These are phyloP conservation scores for Fusarium concolor DNA, from an alignment of 2,329 filamentous ascomycete species.

Conservation along the genomic window DNA sequence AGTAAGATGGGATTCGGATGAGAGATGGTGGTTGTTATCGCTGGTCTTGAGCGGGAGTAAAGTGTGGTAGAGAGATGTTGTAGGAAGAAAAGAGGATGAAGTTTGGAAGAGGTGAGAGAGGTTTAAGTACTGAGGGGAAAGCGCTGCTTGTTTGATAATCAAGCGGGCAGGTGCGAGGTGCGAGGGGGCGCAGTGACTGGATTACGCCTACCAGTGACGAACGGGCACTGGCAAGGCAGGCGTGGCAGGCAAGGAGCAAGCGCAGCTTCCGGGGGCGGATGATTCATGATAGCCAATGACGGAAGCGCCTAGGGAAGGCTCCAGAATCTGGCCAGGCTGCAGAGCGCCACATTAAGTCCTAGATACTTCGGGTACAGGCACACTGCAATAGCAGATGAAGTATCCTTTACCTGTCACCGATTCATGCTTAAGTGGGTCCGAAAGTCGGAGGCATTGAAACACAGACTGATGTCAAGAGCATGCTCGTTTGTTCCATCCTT, in stretches of 20 bases:
- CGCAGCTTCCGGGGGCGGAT: constrained; percentile 47
- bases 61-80: constrained; percentile 23
- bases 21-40: constrained; percentile 5
- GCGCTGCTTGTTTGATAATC: constrained; percentile 40
- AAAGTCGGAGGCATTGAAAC: constrained; percentile 9
- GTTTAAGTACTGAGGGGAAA: constrained; percentile 49
- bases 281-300: constrained; percentile 53
- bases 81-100: constrained; percentile 23
- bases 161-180: constrained; percentile 43
- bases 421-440: constrained; percentile 29
- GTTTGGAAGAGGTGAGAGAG: constrained; percentile 41
- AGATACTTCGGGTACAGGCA: constrained; percentile 27
- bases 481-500: constrained; percentile 1
- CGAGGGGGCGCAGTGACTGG: constrained; percentile 43
- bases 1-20: constrained; percentile 33
- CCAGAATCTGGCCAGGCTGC: constrained; percentile 51
- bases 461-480: constrained; percentile 33
- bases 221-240: constrained; percentile 29
- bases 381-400: constrained; percentile 1
- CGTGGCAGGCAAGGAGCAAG: constrained; percentile 15
- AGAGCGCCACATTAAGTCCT: constrained; percentile 38
- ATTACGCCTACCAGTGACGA: constrained; percentile 45
- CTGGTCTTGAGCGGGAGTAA: constrained; percentile 24
- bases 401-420: constrained; percentile 37
- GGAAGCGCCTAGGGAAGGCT: constrained; percentile 50